phyloP scores from a whole-genome alignment of 164 flowering plant genomes.

The Tinospora cordifolia region DNA sequence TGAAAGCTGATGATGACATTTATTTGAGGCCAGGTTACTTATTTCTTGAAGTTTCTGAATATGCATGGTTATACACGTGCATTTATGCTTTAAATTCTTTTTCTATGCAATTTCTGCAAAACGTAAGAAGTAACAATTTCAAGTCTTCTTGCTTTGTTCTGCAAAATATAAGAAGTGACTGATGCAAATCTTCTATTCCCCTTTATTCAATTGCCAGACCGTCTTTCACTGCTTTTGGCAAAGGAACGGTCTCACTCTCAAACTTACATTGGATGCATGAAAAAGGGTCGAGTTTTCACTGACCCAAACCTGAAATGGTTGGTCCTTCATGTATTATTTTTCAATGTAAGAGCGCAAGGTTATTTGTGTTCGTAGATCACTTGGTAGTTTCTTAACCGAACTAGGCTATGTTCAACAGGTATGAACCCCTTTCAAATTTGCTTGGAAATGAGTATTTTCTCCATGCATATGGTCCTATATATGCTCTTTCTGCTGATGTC shows the following conservation, averaged over 20 bases:
- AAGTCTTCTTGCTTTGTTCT: not conserved
- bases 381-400: not conserved
- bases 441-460: conserved; percentile 91
- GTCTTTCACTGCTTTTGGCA: conserved; percentile 77
- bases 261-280: conserved; percentile 92
- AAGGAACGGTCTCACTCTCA: conserved; percentile 68
- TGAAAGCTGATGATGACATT: conserved; percentile 94
- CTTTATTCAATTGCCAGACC: conserved; percentile 40
- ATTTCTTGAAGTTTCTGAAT: not conserved
- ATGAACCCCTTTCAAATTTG: conserved; percentile 66
- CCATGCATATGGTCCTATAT: conserved; percentile 96
- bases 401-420: conserved; percentile 30
- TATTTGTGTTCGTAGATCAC: not conserved
- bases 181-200: conserved; percentile 3
- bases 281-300: conserved; percentile 84
- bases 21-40: conserved; percentile 77
- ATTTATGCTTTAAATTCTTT: not conserved
- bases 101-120: not conserved
- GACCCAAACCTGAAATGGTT: conserved; percentile 87
- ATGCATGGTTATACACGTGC: not conserved
- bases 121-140: not conserved
- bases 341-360: not conserved
- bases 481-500: conserved; percentile 94
- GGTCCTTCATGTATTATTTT: conserved; percentile 16
- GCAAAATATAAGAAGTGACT: not conserved